Evolutionary conservation across 805 yeast genomes (phyloP).

Genomic region (Zygosaccharomyces gambellarensis): DNA sequence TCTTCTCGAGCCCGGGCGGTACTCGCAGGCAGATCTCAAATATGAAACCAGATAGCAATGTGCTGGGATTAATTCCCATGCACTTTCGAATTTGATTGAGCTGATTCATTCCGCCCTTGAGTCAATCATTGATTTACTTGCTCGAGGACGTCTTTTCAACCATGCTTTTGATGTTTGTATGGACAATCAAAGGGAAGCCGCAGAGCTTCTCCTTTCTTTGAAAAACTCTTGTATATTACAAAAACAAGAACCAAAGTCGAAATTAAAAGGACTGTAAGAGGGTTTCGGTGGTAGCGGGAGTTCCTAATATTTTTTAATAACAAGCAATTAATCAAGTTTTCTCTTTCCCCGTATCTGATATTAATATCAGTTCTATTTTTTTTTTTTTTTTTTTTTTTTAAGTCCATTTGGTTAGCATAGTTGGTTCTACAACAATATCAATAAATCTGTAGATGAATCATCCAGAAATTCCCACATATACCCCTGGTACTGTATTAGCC

Average conservation of each 20-base stretch:
- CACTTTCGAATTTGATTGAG: too few species aligned
- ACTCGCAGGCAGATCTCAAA: too few species aligned
- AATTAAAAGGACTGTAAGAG: neutral
- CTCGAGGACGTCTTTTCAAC: neutral
- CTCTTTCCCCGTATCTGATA: neutral
- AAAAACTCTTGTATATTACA: slow-evolving; percentile 1
- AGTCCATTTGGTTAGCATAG: neutral
- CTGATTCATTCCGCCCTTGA: neutral
- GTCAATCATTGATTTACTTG: neutral
- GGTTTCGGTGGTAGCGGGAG: neutral
- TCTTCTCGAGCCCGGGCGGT: too few species aligned
- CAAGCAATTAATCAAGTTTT: neutral
- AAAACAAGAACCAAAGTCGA: neutral
- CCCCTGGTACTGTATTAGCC: slow-evolving; percentile 70
- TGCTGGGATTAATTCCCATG: too few species aligned
- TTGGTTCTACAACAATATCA: neutral
- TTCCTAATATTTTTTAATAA: neutral
- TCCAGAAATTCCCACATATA: slow-evolving; percentile 59
- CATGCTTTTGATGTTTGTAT: neutral
- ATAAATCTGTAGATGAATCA: slow-evolving; percentile 30
- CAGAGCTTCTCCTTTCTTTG: slow-evolving; percentile 5
- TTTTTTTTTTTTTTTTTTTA: neutral
- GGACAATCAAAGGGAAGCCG: slow-evolving; percentile 1
- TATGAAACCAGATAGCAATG: too few species aligned
- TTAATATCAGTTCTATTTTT: neutral